Evolutionary conservation across 2,329 filamentous ascomycete genomes (phyloP).

Genomic region (Fusarium anthophilum): DNA sequence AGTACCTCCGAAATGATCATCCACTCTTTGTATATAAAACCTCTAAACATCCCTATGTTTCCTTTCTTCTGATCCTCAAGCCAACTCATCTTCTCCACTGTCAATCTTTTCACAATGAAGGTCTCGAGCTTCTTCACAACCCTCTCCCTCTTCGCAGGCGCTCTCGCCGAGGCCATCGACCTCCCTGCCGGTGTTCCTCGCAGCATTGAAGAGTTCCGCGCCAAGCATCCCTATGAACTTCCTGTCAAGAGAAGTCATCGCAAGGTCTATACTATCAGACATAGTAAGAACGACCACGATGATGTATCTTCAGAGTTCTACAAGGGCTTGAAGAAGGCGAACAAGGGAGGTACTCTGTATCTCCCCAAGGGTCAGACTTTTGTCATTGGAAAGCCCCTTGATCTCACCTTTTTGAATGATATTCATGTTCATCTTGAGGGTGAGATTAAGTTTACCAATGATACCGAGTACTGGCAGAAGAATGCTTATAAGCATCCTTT

Average conservation of each 20-base stretch:
- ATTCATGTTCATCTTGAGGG: constrained; percentile 40
- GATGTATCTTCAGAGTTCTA: constrained; percentile 36
- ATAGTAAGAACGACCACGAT: constrained; percentile 32
- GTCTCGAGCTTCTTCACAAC: constrained; percentile 29
- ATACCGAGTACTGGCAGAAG: constrained; percentile 37
- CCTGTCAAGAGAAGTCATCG: constrained; percentile 19
- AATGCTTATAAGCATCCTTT: constrained; percentile 38
- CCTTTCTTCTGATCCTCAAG: neutral
- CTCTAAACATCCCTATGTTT: neutral
- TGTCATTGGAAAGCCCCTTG: constrained; percentile 39
- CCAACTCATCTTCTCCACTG: neutral
- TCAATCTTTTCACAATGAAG: constrained; percentile 31
- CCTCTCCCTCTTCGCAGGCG: constrained; percentile 30
- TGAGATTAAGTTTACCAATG: constrained; percentile 42
- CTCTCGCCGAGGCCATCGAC: constrained; percentile 31
- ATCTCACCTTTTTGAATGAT: constrained; percentile 36
- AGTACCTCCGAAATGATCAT: constrained; percentile 10
- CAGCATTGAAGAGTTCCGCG: constrained; percentile 38
- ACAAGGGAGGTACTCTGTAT: constrained; percentile 37
- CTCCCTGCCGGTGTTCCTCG: constrained; percentile 39
- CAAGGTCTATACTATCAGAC: constrained; percentile 31
- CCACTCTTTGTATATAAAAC: constrained; percentile 12
- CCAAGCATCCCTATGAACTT: constrained; percentile 31
- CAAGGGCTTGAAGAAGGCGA: constrained; percentile 36
- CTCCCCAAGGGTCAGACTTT: constrained; percentile 36